Conservation (phyloP, 2,329 filamentous ascomycete genomes). For the Endocalyx cinctus region DNA sequence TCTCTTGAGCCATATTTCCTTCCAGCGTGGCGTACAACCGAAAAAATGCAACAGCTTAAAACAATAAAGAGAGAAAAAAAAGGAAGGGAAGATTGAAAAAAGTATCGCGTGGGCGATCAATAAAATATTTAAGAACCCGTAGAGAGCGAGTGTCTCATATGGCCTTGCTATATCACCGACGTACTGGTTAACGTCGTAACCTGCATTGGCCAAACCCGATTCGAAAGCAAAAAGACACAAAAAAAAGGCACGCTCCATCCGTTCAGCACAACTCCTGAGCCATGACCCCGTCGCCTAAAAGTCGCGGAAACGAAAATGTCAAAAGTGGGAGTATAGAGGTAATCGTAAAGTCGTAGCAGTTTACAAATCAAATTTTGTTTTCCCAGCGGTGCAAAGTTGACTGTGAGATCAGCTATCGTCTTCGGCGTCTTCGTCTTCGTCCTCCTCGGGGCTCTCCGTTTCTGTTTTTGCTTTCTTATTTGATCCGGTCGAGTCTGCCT, state of each 20-base stretch:
- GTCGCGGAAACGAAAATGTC: constrained; percentile 24
- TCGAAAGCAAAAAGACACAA: constrained; percentile 6
- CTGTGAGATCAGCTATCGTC: constrained; percentile 33
- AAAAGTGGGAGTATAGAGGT: constrained; percentile 24
- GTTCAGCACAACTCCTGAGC: constrained; percentile 22
- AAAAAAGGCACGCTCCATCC: constrained; percentile 23
- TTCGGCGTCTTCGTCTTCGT: constrained; percentile 39
- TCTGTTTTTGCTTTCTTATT: constrained; percentile 49
- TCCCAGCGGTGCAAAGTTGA: constrained; percentile 12
- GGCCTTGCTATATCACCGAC: constrained; percentile 16
- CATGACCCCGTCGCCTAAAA: constrained; percentile 20
- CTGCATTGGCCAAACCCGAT: constrained; percentile 14
- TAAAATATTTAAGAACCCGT: constrained; percentile 27
- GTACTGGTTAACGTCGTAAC: constrained; percentile 10
- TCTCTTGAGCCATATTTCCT: constrained; percentile 13
- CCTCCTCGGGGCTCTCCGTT: constrained; percentile 38
- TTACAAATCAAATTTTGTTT: no score
- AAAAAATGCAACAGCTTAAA: constrained; percentile 21
- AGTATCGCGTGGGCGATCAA: constrained; percentile 30
- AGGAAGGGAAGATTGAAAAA: constrained; percentile 12
- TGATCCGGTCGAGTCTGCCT: constrained; percentile 40
- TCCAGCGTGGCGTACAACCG: constrained; percentile 16
- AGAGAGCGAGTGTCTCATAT: constrained; percentile 29
- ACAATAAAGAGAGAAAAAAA: constrained; percentile 11
- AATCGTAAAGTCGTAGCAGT: constrained; percentile 30